Conservation (phyloP, 768 basidiomycete genomes). For the Asterophora parasitica region DNA sequence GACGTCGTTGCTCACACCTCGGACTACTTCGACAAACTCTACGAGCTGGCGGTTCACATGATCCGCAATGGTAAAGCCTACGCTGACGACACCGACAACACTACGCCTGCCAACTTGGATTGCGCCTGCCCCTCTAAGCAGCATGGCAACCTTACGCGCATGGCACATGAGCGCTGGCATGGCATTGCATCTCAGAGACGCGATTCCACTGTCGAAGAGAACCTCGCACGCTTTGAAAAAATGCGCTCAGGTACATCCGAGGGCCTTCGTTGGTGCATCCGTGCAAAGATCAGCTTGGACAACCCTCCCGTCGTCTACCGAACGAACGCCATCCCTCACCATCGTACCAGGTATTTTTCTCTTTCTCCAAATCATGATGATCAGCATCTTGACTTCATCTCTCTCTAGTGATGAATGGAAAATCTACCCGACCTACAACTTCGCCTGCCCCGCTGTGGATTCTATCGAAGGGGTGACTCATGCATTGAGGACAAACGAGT, state of each 20-base stretch:
- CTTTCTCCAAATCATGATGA: too few relatives aligned
- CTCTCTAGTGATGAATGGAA: conserved; percentile 80
- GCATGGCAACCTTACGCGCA: too few relatives aligned
- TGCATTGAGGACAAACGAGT: conserved; percentile 95
- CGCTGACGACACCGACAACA: conserved; percentile 93
- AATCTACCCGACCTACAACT: conserved; percentile 98
- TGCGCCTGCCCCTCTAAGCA: conserved; percentile 48
- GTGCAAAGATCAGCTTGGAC: conserved; percentile 94
- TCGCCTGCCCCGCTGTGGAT: conserved; percentile 96
- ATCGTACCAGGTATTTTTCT: conserved; percentile 77
- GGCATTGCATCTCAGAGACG: conserved; percentile 86
- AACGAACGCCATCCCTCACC: conserved; percentile 81
- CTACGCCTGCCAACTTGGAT: conserved; percentile 64
- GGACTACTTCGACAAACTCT: conserved; percentile 89
- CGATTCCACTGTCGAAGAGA: conserved; percentile 80
- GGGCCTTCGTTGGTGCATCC: conserved; percentile 88
- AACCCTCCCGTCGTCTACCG: conserved; percentile 95
- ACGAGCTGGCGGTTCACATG: conserved; percentile 73
- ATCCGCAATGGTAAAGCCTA: conserved; percentile 92
- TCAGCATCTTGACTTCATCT: neutral
- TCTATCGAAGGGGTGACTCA: conserved; percentile 96
- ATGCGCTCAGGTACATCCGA: conserved; percentile 82
- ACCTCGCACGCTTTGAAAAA: conserved; percentile 77
- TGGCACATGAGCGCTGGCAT: conserved; percentile 85
- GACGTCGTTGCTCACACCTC: conserved; percentile 90